Percentiles rank a stretch among this genome's conserved stretches.
Evolutionary conservation across 2,329 filamentous ascomycete species (phyloP).

Genomic region (Epichloe bromicola): DNA sequence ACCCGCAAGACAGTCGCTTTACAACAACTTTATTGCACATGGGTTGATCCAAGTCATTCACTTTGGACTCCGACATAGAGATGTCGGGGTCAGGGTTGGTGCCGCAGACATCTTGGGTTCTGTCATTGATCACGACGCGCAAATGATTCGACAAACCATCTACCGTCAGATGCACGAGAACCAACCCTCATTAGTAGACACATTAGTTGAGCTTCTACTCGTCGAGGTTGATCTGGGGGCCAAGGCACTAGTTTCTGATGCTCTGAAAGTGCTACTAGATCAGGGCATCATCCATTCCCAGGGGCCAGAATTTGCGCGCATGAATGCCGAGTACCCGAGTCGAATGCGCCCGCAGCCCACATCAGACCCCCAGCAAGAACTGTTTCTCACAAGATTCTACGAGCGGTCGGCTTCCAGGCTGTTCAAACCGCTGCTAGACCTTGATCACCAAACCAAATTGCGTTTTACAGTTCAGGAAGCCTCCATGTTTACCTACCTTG

Average conservation of each 20-base stretch:
- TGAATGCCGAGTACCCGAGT: constrained; percentile 53
- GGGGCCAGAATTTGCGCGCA: constrained; percentile 44
- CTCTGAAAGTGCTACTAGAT: constrained; percentile 87
- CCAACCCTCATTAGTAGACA: constrained; percentile 75
- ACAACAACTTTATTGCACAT: constrained; percentile 78
- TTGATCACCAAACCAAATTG: constrained; percentile 57
- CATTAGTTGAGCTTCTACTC: constrained; percentile 79
- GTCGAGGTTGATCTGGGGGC: constrained; percentile 88
- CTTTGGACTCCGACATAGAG: constrained; percentile 74
- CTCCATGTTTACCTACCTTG: constrained; percentile 78
- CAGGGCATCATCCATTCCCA: constrained; percentile 37
- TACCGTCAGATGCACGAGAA: constrained; percentile 86
- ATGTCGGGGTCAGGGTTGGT: constrained; percentile 76
- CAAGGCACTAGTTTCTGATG: constrained; percentile 89
- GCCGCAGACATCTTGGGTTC: constrained; percentile 89
- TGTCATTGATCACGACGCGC: constrained; percentile 88
- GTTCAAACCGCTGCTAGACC: constrained; percentile 73
- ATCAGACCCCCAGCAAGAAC: constrained; percentile 63
- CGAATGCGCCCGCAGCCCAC: constrained; percentile 43
- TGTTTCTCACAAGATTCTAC: constrained; percentile 81
- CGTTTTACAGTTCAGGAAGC: constrained; percentile 71
- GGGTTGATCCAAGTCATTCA: constrained; percentile 84
- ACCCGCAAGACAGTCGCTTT: constrained; percentile 65
- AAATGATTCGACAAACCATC: constrained; percentile 87
- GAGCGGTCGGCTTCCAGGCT: constrained; percentile 73